A percentile compares a stretch with the other conserved stretches of the same genome.
Conservation (phyloP, 768 basidiomycete species). For the Trametes gibbosa region DNA sequence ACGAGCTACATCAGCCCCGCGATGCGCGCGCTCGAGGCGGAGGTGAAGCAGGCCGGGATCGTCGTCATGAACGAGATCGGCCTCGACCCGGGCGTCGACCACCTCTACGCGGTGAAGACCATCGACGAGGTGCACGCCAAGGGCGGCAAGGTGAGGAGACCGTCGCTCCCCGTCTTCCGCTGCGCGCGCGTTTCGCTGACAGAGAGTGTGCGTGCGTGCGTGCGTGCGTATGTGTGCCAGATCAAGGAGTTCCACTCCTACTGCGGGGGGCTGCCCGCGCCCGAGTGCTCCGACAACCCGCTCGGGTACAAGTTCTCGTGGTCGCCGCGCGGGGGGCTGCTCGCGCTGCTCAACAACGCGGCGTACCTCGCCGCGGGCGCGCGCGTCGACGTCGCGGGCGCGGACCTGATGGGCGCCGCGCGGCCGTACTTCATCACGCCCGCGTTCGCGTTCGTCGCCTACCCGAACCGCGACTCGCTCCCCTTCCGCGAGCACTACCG, state of each 20-base stretch:
- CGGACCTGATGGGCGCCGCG: slow-evolving; percentile 86
- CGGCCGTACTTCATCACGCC: slow-evolving; percentile 94
- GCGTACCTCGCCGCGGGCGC: slow-evolving; percentile 71
- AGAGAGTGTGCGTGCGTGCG: too few species aligned
- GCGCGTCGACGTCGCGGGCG: slow-evolving; percentile 65
- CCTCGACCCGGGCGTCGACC: slow-evolving; percentile 93
- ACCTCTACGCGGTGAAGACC: slow-evolving; percentile 91
- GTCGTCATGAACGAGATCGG: slow-evolving; percentile 98
- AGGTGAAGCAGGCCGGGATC: slow-evolving; percentile 84
- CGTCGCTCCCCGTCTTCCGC: too few species aligned
- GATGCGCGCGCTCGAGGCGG: slow-evolving; percentile 82
- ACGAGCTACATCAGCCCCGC: slow-evolving; percentile 93
- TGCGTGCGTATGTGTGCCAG: slow-evolving; percentile 42
- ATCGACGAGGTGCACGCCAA: slow-evolving; percentile 91
- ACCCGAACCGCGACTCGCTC: slow-evolving; percentile 93
- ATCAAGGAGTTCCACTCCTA: slow-evolving; percentile 90
- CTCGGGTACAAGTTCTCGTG: slow-evolving; percentile 99
- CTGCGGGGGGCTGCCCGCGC: slow-evolving; percentile 95
- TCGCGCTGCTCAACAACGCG: slow-evolving; percentile 90
- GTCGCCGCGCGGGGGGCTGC: slow-evolving; percentile 94
- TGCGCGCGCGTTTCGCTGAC: too few species aligned
- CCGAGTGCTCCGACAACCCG: slow-evolving; percentile 88
- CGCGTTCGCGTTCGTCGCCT: slow-evolving; percentile 93
- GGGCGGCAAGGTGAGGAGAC: slow-evolving; percentile 75
- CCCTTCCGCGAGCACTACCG: slow-evolving; percentile 90